Base-by-base conservation (phyloP, 805 yeast genomes). In the Lachancea waltii region DNA sequence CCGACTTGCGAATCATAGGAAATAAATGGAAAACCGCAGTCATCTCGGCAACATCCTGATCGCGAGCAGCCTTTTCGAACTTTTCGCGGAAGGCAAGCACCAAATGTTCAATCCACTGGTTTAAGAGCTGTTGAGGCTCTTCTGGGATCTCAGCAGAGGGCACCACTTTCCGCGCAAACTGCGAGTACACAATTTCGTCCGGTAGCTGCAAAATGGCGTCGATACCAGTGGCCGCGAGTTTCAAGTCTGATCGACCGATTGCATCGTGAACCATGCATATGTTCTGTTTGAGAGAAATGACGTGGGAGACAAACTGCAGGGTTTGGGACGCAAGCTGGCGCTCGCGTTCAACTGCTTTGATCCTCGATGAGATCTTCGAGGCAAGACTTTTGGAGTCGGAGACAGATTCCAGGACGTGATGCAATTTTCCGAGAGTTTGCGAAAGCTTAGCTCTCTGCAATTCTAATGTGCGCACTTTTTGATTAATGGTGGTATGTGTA, bases 71-170 rank as follows among this genome's bases (percentile, higher is more conserved):
- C 29, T 69, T 68, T 33, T 70, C 70, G 60, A 92, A 92, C 47
- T 79, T 80, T 8, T 64, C 53, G 24, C 68, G 62, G 51, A 89
- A 86, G 3, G 76, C 61, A 1, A 56, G 55, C 4, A 74, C 77
- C 41, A 92, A 66, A 25, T 77, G 70, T 2, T 62, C 65, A 3
- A 77, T 70, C 78, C 94, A 84, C 10, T 65, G 64, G 1, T 63
- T 54, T 1, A 92, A 50, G 0, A 83, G 62, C 2, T 62, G 69
- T 7, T 57, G 53, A 0, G 98, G 97, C 36, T 73, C 64, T 35
- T 85, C 95, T 0, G 96, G 95, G 11, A 87, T 69, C 40, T 85
- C 94, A 8, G 82, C 68, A 0, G 95, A 78, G 0, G 98, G 98
- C 13, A 90, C 90, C 51, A 83, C 84, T 31, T 70, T 77, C 35